These are phyloP conservation scores for Paramarasmius palmivorus DNA, from an alignment of 1,284 basidiomycete species.

Conservation along the genomic window DNA sequence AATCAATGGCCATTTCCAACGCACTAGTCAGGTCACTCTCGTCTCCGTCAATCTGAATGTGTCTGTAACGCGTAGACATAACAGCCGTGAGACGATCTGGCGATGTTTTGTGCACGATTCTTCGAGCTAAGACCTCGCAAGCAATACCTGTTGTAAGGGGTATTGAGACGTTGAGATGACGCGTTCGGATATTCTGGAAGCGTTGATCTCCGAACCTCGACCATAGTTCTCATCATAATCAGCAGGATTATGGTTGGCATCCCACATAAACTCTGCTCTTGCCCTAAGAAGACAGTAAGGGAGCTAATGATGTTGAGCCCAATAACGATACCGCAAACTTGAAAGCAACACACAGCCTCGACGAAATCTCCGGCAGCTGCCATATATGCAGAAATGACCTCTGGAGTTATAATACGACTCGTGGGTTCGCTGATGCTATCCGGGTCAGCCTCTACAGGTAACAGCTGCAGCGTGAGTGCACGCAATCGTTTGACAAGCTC, in stretches of 20 bases:
- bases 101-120: slow-evolving; percentile 71
- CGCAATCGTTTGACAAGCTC: slow-evolving; percentile 82
- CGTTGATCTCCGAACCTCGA: slow-evolving; percentile 52
- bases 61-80: slow-evolving; percentile 79
- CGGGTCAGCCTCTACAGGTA: slow-evolving; percentile 80
- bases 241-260: slow-evolving; percentile 72
- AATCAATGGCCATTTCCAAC: slow-evolving; percentile 83
- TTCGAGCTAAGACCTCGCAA: slow-evolving; percentile 86
- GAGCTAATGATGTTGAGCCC: slow-evolving; percentile 42
- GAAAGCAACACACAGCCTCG: slow-evolving; percentile 62
- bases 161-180: neutral
- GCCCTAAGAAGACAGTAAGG: slow-evolving; percentile 84
- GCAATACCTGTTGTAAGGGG: slow-evolving; percentile 55
- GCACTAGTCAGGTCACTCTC: slow-evolving; percentile 74
- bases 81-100: slow-evolving; percentile 66
- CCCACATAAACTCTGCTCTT: slow-evolving; percentile 74
- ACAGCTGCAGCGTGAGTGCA: slow-evolving; percentile 72
- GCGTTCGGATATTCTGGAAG: neutral
- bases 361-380: slow-evolving; percentile 75
- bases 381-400: slow-evolving; percentile 65
- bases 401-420: slow-evolving; percentile 70
- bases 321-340: neutral
- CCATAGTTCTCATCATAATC: slow-evolving; percentile 86
- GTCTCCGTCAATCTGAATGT: slow-evolving; percentile 76
- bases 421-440: slow-evolving; percentile 62